phyloP scores from a whole-genome alignment of 1,139 yeast species.

The Diutina catenulata region DNA sequence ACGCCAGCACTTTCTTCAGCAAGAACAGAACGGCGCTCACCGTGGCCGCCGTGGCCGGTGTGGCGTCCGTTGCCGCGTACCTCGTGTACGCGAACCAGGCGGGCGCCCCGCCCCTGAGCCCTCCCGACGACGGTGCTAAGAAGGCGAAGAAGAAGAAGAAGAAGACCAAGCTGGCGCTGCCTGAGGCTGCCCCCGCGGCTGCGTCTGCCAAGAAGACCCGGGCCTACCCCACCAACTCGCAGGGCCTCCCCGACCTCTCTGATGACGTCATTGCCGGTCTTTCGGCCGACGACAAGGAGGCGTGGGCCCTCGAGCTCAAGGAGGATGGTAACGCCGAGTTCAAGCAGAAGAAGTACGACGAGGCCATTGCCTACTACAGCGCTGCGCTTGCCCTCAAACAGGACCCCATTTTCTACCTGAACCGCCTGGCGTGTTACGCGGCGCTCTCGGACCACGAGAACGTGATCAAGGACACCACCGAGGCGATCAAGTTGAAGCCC shows the following conservation, averaged over 20 bases:
- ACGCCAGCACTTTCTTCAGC: conserved; percentile 24
- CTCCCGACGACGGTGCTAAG: conserved; percentile 13
- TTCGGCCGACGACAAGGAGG: conserved; percentile 44
- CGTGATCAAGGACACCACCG: conserved; percentile 78
- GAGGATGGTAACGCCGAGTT: conserved; percentile 82
- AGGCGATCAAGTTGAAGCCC: conserved; percentile 76
- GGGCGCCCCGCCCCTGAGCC: conserved; percentile 10
- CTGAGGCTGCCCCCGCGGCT: conserved; percentile 10
- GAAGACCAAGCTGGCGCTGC: conserved; percentile 23
- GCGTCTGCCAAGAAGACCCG: conserved; percentile 12
- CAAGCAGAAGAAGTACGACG: conserved; percentile 54
- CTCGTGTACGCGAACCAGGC: conserved; percentile 32
- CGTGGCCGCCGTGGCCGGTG: conserved; percentile 50
- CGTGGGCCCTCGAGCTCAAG: conserved; percentile 68
- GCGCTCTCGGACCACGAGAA: conserved; percentile 69
- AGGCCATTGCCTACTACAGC: conserved; percentile 68
- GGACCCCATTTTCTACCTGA: conserved; percentile 87
- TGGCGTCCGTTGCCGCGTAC: conserved; percentile 51
- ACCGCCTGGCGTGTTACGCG: conserved; percentile 91
- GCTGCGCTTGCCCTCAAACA: conserved; percentile 63
- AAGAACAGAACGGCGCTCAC: conserved; percentile 50
- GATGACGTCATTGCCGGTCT: conserved; percentile 36
- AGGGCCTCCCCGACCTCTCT: conserved; percentile 47
- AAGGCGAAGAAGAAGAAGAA: conserved; percentile 29
- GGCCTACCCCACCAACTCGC: conserved; percentile 34